Conservation (phyloP, 2,329 filamentous ascomycete species). For the Colletotrichum orbiculare region DNA sequence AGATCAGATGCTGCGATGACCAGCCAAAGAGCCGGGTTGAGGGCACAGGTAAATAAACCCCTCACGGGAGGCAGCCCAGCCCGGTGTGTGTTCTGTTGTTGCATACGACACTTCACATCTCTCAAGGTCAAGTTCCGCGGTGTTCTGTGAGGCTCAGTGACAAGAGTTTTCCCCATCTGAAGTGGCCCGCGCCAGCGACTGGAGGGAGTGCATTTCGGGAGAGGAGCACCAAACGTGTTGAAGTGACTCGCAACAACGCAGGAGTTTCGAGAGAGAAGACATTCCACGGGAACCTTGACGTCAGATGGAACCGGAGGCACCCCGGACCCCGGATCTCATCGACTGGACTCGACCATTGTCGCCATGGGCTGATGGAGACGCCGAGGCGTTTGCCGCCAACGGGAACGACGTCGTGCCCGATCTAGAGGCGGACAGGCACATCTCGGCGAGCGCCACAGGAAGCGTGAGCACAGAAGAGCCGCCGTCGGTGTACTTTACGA, state of each 20-base stretch:
- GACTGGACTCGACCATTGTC: constrained; percentile 34
- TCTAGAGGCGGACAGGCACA: constrained; percentile 25
- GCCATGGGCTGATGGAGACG: constrained; percentile 28
- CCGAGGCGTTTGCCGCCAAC: background rate
- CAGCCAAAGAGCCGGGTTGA: background rate
- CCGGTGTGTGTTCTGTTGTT: background rate
- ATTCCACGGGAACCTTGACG: background rate
- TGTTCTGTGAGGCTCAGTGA: constrained; percentile 1
- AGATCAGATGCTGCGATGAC: no score
- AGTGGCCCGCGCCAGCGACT: background rate
- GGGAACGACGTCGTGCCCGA: constrained; percentile 5
- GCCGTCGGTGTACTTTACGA: constrained; percentile 30
- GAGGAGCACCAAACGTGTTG: background rate
- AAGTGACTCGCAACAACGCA: no score
- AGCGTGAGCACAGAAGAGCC: constrained; percentile 22
- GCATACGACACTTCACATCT: constrained; percentile 1
- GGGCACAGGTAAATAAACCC: constrained; percentile 27
- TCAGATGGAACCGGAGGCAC: constrained; percentile 32
- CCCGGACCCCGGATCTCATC: constrained; percentile 31
- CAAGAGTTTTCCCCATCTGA: constrained; percentile 1
- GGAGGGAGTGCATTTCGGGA: constrained; percentile 14
- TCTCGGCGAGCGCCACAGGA: constrained; percentile 22
- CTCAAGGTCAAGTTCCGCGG: background rate
- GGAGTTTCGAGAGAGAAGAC: background rate
- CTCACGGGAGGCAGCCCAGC: constrained; percentile 29